Base-by-base conservation (phyloP, 2,329 filamentous ascomycete genomes). In the Colletotrichum lini region DNA sequence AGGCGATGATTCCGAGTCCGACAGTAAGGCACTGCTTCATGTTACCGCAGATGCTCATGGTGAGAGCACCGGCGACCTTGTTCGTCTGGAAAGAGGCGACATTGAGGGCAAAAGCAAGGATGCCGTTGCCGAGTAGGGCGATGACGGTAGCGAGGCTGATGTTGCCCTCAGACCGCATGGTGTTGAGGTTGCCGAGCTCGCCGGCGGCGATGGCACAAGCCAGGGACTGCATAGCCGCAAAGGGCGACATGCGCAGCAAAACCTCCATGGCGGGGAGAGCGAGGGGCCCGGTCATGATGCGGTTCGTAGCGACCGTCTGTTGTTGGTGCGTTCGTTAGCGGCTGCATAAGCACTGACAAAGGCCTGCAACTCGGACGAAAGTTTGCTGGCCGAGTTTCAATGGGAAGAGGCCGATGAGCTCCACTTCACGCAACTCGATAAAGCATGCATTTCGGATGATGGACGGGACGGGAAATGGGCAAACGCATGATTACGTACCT, bases 231-330 rank as follows among this genome's bases (percentile, higher is more conserved):
- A 86, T 75, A 49, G 85, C 87, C 13, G 90, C 89, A 10, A 91
- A 83, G 1, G 89, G 90, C 15, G 88, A 89, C 87, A 91, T 89
- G 78, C 88, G 86, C 76, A 89, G 83, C n/a, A 91, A 84, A 21
- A 91, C 84, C 76, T 92, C 90, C 72, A 90, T 82, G 2, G 89
- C 85, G 0, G 87, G 86, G 4, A 91, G 84, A 23, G 85, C 84
- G 38, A 91, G 83, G 4, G 85, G 84, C 42, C 89, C 89, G 10
- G 89, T 91, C 87, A 91, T 90, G 75, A 91, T 85, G 76, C 88
- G 86, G 80, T 91, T 91, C 45, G 89, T 90, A 40, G 88, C 88
- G 44, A 92, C 87, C 1, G 89, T 91, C 84, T 86, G 65, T 10
- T 23, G 16, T 10, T 23, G 16, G 15, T 21, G 23, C 60, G 54